Evolutionary conservation across 768 basidiomycete species (phyloP).

Genomic region (Chlorophyllum brunneum): DNA sequence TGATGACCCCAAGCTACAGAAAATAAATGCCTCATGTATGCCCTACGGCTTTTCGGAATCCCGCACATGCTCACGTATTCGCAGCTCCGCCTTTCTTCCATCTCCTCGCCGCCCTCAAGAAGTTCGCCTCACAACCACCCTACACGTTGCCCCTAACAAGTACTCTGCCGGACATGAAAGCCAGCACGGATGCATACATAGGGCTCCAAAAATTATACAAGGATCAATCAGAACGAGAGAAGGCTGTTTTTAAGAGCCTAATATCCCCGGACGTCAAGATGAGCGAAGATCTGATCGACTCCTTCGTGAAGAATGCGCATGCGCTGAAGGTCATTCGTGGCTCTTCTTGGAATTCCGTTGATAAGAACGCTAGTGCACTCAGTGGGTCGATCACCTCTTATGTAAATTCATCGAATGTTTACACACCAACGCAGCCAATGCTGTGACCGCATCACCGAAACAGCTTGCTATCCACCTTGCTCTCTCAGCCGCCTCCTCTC

Average conservation of each 20-base stretch:
- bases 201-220: slow-evolving; percentile 85
- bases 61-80: slow-evolving; percentile 31
- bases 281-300: slow-evolving; percentile 53
- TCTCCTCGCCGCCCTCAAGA: slow-evolving; percentile 68
- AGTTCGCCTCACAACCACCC: slow-evolving; percentile 51
- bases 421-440: slow-evolving; percentile 30
- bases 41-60: too few relatives aligned
- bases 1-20: slow-evolving; percentile 46
- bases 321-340: slow-evolving; percentile 65
- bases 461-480: slow-evolving; percentile 70
- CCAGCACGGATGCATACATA: slow-evolving; percentile 80
- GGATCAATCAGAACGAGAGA: slow-evolving; percentile 68
- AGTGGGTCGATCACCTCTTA: slow-evolving; percentile 33
- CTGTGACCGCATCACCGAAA: slow-evolving; percentile 41
- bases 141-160: slow-evolving; percentile 79
- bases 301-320: slow-evolving; percentile 80
- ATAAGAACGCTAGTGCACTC: slow-evolving; percentile 44
- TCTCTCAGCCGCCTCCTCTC: slow-evolving; percentile 53
- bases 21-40: slow-evolving; percentile 4
- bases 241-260: slow-evolving; percentile 48
- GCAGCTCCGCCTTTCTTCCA: slow-evolving; percentile 65
- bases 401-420: slow-evolving; percentile 1
- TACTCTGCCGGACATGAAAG: slow-evolving; percentile 94
- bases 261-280: slow-evolving; percentile 29
- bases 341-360: slow-evolving; percentile 53